Evolutionary conservation across 1,139 yeast species (phyloP).

Genomic region (Hemisphaericaspora subhashii): DNA sequence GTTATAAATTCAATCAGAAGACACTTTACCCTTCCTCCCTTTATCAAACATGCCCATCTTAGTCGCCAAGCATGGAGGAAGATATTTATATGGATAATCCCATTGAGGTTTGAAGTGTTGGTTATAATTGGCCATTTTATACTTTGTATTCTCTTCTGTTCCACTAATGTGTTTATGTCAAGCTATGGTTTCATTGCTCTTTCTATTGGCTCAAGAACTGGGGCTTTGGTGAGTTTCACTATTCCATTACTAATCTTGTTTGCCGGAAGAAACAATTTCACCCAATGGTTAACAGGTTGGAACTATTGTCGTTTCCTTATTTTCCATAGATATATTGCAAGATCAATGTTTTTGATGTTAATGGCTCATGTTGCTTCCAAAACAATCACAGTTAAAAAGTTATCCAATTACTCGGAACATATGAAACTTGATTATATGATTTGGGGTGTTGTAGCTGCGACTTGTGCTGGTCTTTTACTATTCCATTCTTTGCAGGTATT

Average conservation of each 20-base stretch:
- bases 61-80: not conserved
- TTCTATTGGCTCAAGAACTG: constrained; percentile 25
- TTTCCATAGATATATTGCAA: constrained; percentile 27
- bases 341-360: constrained; percentile 17
- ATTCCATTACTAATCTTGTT: constrained; percentile 24
- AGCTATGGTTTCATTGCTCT: constrained; percentile 15
- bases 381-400: constrained; percentile 6
- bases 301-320: constrained; percentile 19
- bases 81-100: constrained; percentile 13
- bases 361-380: constrained; percentile 19
- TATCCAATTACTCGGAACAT: constrained; percentile 25
- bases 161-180: constrained; percentile 15
- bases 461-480: constrained; percentile 36
- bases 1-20: constrained; percentile 13
- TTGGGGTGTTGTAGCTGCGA: constrained; percentile 52
- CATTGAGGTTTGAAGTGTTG: constrained; percentile 24
- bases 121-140: constrained; percentile 13
- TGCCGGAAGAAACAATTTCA: constrained; percentile 26
- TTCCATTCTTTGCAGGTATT: constrained; percentile 30
- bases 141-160: constrained; percentile 14
- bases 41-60: constrained; percentile 11
- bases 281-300: constrained; percentile 29
- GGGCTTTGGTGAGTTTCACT: constrained; percentile 20
- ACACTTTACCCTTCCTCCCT: constrained; percentile 14
- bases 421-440: constrained; percentile 30